A percentile compares a stretch with the other conserved stretches of the same genome.
Conservation (phyloP, 202 grass and related monocot species). For the Panicum hallii region DNA sequence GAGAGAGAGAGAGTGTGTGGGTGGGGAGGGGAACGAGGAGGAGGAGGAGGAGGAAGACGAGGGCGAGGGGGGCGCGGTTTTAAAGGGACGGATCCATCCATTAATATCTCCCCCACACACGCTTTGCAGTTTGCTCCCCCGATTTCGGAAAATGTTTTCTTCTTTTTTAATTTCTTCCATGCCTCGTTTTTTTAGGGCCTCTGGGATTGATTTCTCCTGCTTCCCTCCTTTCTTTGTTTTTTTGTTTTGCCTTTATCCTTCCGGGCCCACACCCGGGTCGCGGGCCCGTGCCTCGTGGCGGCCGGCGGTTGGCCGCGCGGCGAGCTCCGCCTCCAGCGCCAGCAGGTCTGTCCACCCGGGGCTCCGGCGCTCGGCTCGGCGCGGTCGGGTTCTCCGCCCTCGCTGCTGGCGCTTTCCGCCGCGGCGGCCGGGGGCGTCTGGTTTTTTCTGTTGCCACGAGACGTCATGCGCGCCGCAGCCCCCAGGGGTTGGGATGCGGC, state of each 20-base stretch:
- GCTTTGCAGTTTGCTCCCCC: conserved; percentile 20
- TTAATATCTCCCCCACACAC: neutral
- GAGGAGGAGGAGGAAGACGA: conserved; percentile 22
- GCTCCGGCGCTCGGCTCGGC: neutral
- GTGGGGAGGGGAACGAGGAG: neutral
- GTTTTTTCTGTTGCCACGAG: neutral
- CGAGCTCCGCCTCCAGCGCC: neutral
- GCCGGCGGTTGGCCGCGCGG: neutral
- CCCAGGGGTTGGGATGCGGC: neutral
- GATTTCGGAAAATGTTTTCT: neutral
- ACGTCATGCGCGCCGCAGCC: neutral
- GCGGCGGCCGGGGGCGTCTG: neutral
- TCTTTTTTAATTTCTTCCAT: neutral
- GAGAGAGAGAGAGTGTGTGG: neutral
- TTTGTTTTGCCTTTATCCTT: neutral
- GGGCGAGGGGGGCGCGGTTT: conserved; percentile 13
- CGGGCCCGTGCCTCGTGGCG: neutral
- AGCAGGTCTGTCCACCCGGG: no score
- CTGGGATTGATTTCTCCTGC: neutral
- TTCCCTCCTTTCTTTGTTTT: neutral
- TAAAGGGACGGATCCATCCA: conserved; percentile 43
- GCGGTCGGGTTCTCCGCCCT: neutral
- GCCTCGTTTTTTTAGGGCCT: neutral
- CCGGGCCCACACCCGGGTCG: neutral
- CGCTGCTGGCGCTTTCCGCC: neutral